Percentiles rank a stretch among this genome's conserved stretches.
These are phyloP conservation scores for Tetrahymena malaccensis DNA, from an alignment of 73 alveolate genomes.

Conservation along the genomic window DNA sequence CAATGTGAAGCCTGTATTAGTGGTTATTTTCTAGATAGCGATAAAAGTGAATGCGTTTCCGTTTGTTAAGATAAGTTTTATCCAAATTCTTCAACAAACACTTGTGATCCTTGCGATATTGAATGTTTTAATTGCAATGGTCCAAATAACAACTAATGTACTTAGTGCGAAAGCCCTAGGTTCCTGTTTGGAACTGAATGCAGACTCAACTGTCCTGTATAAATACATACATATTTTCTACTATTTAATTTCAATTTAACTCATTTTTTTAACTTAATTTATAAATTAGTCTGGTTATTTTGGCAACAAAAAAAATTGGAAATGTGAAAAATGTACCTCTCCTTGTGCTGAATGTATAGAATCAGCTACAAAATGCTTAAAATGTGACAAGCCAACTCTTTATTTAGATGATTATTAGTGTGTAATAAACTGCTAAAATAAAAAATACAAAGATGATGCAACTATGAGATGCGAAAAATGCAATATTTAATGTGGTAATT, in stretches of 20 bases:
- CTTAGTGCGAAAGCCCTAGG: neutral
- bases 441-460: neutral
- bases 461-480: neutral
- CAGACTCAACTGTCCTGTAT: neutral
- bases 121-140: neutral
- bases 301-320: neutral
- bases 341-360: neutral
- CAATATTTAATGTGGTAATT: neutral
- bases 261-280: too few species aligned
- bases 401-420: neutral
- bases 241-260: too few species aligned
- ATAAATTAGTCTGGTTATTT: neutral
- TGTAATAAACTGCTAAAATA: neutral
- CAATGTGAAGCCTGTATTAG: neutral
- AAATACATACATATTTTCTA: neutral
- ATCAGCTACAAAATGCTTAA: neutral
- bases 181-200: neutral
- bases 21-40: neutral
- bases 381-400: neutral
- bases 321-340: neutral
- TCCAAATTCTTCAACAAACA: neutral
- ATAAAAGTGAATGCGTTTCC: neutral
- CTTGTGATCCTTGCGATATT: neutral
- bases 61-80: neutral
- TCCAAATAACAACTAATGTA: neutral